Conservation (phyloP, 1,139 yeast species). For the Debaryomycetaceae sp. region DNA sequence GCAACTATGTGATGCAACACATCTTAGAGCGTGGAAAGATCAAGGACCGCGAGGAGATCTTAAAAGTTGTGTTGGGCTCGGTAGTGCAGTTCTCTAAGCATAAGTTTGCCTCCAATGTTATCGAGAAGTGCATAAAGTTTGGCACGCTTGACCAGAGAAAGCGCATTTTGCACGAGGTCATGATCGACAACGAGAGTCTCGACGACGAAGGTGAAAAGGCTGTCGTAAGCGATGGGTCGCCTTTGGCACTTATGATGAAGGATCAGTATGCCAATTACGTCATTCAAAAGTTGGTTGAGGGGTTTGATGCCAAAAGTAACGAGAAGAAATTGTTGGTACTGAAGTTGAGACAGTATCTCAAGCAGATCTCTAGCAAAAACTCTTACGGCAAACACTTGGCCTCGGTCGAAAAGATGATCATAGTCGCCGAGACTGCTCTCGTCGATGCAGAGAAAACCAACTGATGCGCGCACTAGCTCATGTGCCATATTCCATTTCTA, state of each 20-base stretch:
- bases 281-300: conserved; percentile 88
- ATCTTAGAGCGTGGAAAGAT: conserved; percentile 75
- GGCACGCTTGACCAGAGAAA: conserved; percentile 64
- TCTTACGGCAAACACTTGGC: conserved; percentile 81
- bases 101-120: conserved; percentile 96
- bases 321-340: conserved; percentile 60
- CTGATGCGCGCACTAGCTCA: too few species aligned
- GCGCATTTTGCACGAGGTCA: conserved; percentile 57
- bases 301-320: conserved; percentile 57
- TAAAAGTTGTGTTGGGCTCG: conserved; percentile 45
- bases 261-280: conserved; percentile 98
- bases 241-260: conserved; percentile 85
- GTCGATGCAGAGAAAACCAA: conserved; percentile 30
- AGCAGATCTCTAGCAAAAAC: conserved; percentile 50
- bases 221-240: conserved; percentile 52
- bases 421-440: conserved; percentile 49
- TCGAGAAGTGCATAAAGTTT: conserved; percentile 83
- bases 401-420: conserved; percentile 75
- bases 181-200: conserved; percentile 45
- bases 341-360: conserved; percentile 59
- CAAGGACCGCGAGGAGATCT: conserved; percentile 38
- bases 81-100: conserved; percentile 85
- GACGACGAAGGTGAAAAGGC: conserved; percentile 22
- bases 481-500: conserved; percentile 4
- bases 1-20: conserved; percentile 96